Percentiles rank a stretch among this genome's conserved stretches.
Conservation (phyloP, 768 basidiomycete genomes). For the Tricholoma terreum region DNA sequence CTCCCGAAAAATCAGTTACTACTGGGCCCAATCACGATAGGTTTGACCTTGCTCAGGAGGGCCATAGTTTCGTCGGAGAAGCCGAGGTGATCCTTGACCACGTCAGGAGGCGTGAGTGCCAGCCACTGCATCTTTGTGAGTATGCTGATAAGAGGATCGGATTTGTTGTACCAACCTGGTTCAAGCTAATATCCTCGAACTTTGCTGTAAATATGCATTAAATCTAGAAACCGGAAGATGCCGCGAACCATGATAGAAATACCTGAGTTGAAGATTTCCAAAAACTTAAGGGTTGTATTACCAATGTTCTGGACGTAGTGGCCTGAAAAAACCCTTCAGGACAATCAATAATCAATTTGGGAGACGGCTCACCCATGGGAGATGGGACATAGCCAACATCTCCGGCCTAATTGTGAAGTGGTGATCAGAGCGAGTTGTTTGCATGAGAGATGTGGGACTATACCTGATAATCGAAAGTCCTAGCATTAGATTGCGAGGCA, state of each 20-base stretch:
- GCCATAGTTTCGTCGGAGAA: constrained; percentile 35
- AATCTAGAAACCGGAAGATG: constrained; percentile 7
- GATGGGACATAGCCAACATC: constrained; percentile 63
- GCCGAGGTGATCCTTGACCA: constrained; percentile 45
- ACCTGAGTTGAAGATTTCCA: constrained; percentile 48
- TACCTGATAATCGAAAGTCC: constrained; percentile 60
- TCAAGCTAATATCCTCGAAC: constrained; percentile 27
- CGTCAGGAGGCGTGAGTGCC: constrained; percentile 42
- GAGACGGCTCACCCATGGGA: constrained; percentile 41
- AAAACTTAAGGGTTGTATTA: constrained; percentile 44
- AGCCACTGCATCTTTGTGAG: constrained; percentile 19
- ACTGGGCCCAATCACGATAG: constrained; percentile 26
- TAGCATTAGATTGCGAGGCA: constrained; percentile 48
- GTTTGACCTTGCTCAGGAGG: constrained; percentile 38
- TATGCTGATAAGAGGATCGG: not conserved
- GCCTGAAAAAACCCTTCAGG: constrained; percentile 24
- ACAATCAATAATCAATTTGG: not conserved
- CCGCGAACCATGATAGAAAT: constrained; percentile 9
- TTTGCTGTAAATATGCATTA: constrained; percentile 5
- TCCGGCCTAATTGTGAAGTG: constrained; percentile 36
- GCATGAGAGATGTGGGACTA: not conserved
- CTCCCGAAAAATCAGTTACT: constrained; percentile 1
- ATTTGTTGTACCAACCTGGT: constrained; percentile 25
- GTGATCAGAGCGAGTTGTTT: not conserved
- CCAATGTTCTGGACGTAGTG: constrained; percentile 57